phyloP scores from a whole-genome alignment of 169 alveolate genomes.

The Amoebophrya sp. region DNA sequence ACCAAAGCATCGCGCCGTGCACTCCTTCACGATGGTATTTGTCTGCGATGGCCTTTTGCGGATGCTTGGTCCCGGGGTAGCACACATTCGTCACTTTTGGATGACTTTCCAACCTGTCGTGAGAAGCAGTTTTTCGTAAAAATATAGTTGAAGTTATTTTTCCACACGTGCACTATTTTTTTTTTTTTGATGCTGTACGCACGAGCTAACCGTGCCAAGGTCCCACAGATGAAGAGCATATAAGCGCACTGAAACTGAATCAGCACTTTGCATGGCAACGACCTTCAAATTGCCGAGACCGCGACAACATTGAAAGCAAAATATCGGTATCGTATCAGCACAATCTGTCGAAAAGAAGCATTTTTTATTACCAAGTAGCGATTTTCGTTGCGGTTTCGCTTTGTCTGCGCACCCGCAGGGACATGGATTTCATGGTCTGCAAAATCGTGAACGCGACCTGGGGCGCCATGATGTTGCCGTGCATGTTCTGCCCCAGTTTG shows the following conservation, averaged over 20 bases:
- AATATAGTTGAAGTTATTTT: no score
- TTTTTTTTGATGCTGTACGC: no score
- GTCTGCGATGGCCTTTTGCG: conserved; percentile 57
- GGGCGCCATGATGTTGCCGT: conserved; percentile 61
- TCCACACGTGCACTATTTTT: no score
- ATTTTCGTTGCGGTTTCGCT: conserved; percentile 54
- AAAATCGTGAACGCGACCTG: conserved; percentile 53
- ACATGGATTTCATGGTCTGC: conserved; percentile 50
- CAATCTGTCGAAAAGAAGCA: background rate
- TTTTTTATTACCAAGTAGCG: conserved; percentile 36
- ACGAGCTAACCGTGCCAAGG: no score
- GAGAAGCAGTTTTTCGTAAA: no score
- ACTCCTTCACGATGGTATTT: conserved; percentile 54
- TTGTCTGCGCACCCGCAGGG: conserved; percentile 48
- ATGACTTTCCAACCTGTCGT: conserved; percentile 47
- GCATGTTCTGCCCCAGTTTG: conserved; percentile 53
- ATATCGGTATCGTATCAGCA: no score
- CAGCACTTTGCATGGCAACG: no score
- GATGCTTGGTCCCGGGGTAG: conserved; percentile 60
- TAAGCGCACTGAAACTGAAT: no score
- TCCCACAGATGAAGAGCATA: no score
- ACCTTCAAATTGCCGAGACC: no score
- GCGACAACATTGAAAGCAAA: no score
- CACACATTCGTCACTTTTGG: conserved; percentile 43
- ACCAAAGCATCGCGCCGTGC: conserved; percentile 61